phyloP scores from a whole-genome alignment of 2,329 filamentous ascomycete genomes.

The Macrophomina tecta region DNA sequence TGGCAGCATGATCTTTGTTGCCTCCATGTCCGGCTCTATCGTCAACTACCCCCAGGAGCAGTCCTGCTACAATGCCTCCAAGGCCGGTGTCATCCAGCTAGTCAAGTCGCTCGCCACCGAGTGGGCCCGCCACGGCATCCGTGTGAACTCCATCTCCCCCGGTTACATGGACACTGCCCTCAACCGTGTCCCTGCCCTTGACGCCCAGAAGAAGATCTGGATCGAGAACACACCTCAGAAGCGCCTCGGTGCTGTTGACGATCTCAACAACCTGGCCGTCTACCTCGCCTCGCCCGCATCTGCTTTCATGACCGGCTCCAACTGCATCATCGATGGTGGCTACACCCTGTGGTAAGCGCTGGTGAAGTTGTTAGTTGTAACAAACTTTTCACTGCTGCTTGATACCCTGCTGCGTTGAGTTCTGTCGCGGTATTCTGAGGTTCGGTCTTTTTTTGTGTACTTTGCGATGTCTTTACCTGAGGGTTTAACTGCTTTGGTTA shows the following conservation, averaged over 20 bases:
- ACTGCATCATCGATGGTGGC: conserved; percentile 63
- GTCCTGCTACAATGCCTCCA: conserved; percentile 82
- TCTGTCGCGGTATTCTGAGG: conserved; percentile 9
- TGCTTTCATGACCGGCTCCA: conserved; percentile 77
- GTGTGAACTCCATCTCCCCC: conserved; percentile 83
- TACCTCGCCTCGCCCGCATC: conserved; percentile 77
- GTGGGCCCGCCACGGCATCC: conserved; percentile 81
- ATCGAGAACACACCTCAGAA: conserved; percentile 74
- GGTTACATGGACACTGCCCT: conserved; percentile 87
- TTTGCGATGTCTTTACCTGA: conserved; percentile 10
- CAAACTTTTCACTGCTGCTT: conserved; percentile 11
- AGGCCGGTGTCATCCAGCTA: conserved; percentile 79
- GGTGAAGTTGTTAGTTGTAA: neutral
- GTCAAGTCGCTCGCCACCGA: conserved; percentile 82
- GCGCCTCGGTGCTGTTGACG: conserved; percentile 73
- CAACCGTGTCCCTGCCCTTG: conserved; percentile 77
- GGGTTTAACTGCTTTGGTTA: neutral
- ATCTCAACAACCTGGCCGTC: conserved; percentile 78
- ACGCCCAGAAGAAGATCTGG: conserved; percentile 85
- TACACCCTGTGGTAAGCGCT: conserved; percentile 50
- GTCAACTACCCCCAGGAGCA: conserved; percentile 72
- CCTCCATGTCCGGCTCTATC: conserved; percentile 62
- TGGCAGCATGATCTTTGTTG: conserved; percentile 76
- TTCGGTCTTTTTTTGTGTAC: neutral
- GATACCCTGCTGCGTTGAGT: conserved; percentile 11